A percentile compares a stretch with the other conserved stretches of the same genome.
These are phyloP conservation scores for Aureobasidium sp. DNA, from an alignment of 2,329 filamentous ascomycete genomes.

Conservation along the genomic window DNA sequence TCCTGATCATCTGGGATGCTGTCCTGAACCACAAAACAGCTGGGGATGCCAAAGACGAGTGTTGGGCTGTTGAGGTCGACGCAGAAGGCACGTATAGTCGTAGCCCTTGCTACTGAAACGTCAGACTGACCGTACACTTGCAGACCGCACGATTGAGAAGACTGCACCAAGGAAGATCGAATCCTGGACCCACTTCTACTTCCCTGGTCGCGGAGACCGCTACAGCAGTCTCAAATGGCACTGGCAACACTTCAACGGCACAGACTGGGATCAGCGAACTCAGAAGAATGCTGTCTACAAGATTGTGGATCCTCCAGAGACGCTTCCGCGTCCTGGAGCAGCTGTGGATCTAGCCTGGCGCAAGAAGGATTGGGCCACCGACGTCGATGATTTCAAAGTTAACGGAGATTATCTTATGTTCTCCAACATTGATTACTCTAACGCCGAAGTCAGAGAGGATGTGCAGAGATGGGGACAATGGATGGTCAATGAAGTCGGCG, in stretches of 20 bases:
- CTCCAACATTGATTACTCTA: slow-evolving; percentile 59
- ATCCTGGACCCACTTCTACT: slow-evolving; percentile 62
- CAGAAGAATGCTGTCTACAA: slow-evolving; percentile 58
- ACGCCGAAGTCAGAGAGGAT: slow-evolving; percentile 58
- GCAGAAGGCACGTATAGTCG: slow-evolving; percentile 23
- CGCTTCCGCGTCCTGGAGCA: background rate
- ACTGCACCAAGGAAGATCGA: slow-evolving; percentile 55
- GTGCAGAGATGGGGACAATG: slow-evolving; percentile 62
- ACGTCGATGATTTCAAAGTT: slow-evolving; percentile 57
- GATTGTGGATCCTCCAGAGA: slow-evolving; percentile 42
- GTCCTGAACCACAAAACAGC: slow-evolving; percentile 68
- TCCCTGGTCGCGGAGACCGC: slow-evolving; percentile 52
- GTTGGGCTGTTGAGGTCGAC: slow-evolving; percentile 58
- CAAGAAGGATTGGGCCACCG: slow-evolving; percentile 57
- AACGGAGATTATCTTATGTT: slow-evolving; percentile 68
- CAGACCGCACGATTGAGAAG: slow-evolving; percentile 50
- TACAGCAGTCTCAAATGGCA: slow-evolving; percentile 59
- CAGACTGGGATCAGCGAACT: slow-evolving; percentile 56
- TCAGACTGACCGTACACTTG: slow-evolving; percentile 23
- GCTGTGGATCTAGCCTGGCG: slow-evolving; percentile 19
- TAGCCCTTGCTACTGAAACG: background rate
- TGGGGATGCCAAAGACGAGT: slow-evolving; percentile 59
- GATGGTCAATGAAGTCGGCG: slow-evolving; percentile 54
- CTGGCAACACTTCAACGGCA: slow-evolving; percentile 61
- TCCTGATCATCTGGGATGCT: slow-evolving; percentile 61